Base-by-base conservation (phyloP, 768 basidiomycete species). In the Zangia roseola region DNA sequence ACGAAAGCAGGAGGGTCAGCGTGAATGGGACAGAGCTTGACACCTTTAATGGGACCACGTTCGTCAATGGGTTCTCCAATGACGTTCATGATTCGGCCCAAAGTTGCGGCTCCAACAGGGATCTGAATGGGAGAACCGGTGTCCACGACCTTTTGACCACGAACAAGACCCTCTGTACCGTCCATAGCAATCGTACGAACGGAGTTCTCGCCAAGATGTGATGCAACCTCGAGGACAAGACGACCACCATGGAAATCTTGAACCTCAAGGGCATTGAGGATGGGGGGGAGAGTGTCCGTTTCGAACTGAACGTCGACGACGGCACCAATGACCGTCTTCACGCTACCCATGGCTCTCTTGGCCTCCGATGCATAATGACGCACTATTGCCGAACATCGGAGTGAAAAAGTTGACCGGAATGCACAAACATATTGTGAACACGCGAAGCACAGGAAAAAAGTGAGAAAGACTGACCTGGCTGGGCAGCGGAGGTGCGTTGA, bases 141-240 rank as follows among this genome's bases (percentile, higher is more conserved):
- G 75, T 98, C 97, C 65, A 97, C 67, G 65, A 98, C 97, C 77
- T 86, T 93, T 72, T 94, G 90, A 42, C 97, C 97, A 74, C 97
- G 94, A 58, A 99, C 94, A 66, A 99, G 91, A 90, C 97, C 97
- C 74, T 97, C 97, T 45, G 97, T 99, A 86, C 95, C 94, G 69
- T 97, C 97, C 97, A 99, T 99, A 65, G 97, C 97, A 82, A 99
- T 99, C 72, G 92, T 95, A 65, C 97, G 91, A 71, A 97, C 94
- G 21, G 94, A 90, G 82, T 98, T 98, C 79, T 98, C 97, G 71
- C 97, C 97, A 48, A 99, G 79, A 71, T 99, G 97, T 53, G 94
- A 92, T 56, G 97, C 91, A 64, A 99, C 97, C 76, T 99, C 97
- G 56, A 99, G 91, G 63, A 99, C 97, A 70, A 99, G 90, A 71